These are phyloP conservation scores for Penicillium bovifimosum DNA, from an alignment of 495 filamentous ascomycete species.

Conservation along the genomic window DNA sequence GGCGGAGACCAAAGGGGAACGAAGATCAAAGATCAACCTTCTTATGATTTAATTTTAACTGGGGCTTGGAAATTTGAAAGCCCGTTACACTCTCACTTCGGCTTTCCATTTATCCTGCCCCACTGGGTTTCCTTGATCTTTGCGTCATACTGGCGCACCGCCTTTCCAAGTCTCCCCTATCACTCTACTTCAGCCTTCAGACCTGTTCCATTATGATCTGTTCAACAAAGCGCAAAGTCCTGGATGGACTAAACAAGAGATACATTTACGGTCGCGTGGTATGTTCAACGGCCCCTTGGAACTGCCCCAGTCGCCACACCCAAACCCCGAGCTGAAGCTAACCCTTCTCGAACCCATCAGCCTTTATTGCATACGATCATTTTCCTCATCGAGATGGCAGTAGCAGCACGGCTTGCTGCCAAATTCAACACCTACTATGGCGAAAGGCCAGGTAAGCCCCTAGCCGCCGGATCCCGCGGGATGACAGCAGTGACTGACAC, in stretches of 20 bases:
- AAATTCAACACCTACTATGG: conserved; percentile 94
- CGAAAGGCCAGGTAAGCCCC: conserved; percentile 64
- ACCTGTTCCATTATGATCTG: conserved; percentile 38
- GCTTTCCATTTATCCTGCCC: not conserved
- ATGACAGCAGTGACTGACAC: conserved; percentile 20
- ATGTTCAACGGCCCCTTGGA: conserved; percentile 23
- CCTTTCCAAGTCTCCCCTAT: conserved; percentile 24
- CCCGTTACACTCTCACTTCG: not conserved
- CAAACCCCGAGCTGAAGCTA: conserved; percentile 4
- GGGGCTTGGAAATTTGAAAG: not conserved
- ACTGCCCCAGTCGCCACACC: not conserved
- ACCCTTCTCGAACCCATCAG: conserved; percentile 39
- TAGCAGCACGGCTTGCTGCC: conserved; percentile 70
- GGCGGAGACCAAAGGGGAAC: not conserved
- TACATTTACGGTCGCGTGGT: conserved; percentile 79
- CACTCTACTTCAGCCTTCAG: conserved; percentile 3
- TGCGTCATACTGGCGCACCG: conserved; percentile 41
- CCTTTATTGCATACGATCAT: conserved; percentile 82
- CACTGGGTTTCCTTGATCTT: conserved; percentile 10
- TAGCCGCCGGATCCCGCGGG: conserved; percentile 1
- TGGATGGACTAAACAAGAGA: conserved; percentile 65
- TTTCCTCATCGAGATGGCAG: conserved; percentile 81
- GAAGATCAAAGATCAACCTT: not conserved
- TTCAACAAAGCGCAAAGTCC: conserved; percentile 51
- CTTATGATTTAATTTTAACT: not conserved